A percentile compares a stretch with the other conserved stretches of the same genome.
Conservation (phyloP, 2,329 filamentous ascomycete genomes). For the Westerdykella sp. region DNA sequence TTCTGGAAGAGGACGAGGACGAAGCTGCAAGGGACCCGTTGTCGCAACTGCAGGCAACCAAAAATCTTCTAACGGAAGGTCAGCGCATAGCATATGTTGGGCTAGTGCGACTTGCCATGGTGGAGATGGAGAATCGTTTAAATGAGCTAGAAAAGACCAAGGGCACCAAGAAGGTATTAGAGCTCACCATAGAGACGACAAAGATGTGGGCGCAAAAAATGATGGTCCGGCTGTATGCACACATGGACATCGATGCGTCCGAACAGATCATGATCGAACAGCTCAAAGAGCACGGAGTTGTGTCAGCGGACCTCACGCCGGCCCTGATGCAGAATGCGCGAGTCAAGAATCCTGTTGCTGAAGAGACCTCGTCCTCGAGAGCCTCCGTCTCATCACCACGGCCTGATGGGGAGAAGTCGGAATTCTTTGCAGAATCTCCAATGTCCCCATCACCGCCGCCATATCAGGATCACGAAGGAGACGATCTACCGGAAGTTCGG, state of each 20-base stretch:
- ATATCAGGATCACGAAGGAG: conserved; percentile 56
- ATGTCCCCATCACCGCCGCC: conserved; percentile 50
- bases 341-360: conserved; percentile 85
- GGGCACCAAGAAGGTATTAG: conserved; percentile 64
- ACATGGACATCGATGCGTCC: conserved; percentile 89
- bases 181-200: conserved; percentile 66
- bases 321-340: conserved; percentile 85
- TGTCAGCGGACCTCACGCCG: conserved; percentile 75
- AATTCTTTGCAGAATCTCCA: conserved; percentile 27
- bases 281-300: conserved; percentile 82
- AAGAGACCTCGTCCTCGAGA: conserved; percentile 36
- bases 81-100: conserved; percentile 96
- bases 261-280: conserved; percentile 99
- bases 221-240: conserved; percentile 88
- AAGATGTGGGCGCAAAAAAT: conserved; percentile 98
- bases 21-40: conserved; percentile 73
- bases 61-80: conserved; percentile 88
- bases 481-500: conserved; percentile 71
- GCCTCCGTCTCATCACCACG: conserved; percentile 30
- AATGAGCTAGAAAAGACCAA: conserved; percentile 58
- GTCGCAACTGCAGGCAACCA: conserved; percentile 90
- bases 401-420: conserved; percentile 19
- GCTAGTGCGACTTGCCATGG: conserved; percentile 73
- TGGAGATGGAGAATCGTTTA: conserved; percentile 65
- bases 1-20: conserved; percentile 60